Percentiles rank a stretch among this genome's conserved stretches.
phyloP scores from a whole-genome alignment of 495 filamentous ascomycete genomes.

The Xylaria scruposa region DNA sequence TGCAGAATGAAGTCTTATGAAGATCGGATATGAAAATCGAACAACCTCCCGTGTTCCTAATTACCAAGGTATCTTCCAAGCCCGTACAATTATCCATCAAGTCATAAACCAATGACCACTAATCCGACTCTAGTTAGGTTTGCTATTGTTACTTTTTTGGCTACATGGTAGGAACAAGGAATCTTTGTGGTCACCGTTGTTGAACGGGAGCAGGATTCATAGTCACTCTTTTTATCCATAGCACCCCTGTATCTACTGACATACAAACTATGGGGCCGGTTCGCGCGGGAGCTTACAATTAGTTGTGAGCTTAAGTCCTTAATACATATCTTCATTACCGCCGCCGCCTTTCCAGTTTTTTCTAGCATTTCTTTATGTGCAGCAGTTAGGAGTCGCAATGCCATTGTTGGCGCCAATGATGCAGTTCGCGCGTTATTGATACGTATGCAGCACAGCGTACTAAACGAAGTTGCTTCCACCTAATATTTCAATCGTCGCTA shows the following conservation, averaged over 20 bases:
- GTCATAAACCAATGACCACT: background rate
- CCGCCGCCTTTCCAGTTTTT: background rate
- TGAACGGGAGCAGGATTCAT: background rate
- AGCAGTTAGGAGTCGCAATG: too few relatives aligned
- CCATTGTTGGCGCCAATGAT: background rate
- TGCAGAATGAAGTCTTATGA: background rate
- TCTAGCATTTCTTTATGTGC: background rate
- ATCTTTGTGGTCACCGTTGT: background rate
- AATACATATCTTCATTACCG: background rate
- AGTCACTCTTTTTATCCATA: too few relatives aligned
- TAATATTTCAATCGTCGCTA: background rate
- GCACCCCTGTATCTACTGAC: background rate
- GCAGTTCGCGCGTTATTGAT: background rate
- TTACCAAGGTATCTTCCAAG: background rate
- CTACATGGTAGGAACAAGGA: background rate
- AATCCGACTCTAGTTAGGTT: background rate
- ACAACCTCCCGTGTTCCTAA: too few relatives aligned
- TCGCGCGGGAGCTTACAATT: background rate
- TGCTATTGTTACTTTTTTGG: background rate
- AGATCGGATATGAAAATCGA: background rate
- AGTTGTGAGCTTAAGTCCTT: background rate
- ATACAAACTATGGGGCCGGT: background rate
- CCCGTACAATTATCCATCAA: background rate
- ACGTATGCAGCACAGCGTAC: background rate
- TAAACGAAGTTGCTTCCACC: too few relatives aligned